phyloP scores from a whole-genome alignment of 371 early-diverging fungal genomes.

The Encephalitozoon intestinalis region DNA sequence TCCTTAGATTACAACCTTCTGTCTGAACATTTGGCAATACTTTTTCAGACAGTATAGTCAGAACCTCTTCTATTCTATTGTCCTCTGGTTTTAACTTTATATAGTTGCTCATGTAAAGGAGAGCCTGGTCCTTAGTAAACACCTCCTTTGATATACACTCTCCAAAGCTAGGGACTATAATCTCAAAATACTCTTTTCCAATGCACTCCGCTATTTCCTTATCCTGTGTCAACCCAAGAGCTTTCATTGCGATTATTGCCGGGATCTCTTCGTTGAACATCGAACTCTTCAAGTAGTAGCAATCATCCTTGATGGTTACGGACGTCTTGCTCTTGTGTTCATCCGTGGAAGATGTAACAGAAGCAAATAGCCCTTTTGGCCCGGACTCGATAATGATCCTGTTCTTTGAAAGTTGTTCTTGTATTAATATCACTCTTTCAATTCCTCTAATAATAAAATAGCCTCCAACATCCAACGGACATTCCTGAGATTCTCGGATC shows the following conservation, averaged over 20 bases:
- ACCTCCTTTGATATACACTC: constrained; percentile 68
- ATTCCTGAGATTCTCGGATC: constrained; percentile 71
- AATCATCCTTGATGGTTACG: constrained; percentile 67
- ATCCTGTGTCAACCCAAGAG: constrained; percentile 76
- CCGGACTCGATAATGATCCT: constrained; percentile 94
- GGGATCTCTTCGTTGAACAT: constrained; percentile 80
- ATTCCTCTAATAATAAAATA: constrained; percentile 96
- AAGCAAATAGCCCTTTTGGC: constrained; percentile 72
- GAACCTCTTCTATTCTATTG: constrained; percentile 71
- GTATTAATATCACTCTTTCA: constrained; percentile 96
- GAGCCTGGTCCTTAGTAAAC: constrained; percentile 71
- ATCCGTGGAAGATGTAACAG: constrained; percentile 77
- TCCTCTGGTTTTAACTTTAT: constrained; percentile 39
- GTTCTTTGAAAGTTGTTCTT: constrained; percentile 99
- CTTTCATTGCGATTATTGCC: constrained; percentile 63
- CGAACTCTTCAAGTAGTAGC: constrained; percentile 84
- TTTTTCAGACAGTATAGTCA: constrained; percentile 76
- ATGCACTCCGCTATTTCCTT: constrained; percentile 85
- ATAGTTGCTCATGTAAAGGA: constrained; percentile 31
- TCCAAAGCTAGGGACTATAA: constrained; percentile 78
- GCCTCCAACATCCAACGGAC: constrained; percentile 95
- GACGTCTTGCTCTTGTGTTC: constrained; percentile 93
- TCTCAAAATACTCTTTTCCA: constrained; percentile 70
- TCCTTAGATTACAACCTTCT: constrained; percentile 63
- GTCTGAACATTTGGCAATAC: constrained; percentile 90